Conservation (phyloP, 2,329 filamentous ascomycete species). For the Cadophora sp. region DNA sequence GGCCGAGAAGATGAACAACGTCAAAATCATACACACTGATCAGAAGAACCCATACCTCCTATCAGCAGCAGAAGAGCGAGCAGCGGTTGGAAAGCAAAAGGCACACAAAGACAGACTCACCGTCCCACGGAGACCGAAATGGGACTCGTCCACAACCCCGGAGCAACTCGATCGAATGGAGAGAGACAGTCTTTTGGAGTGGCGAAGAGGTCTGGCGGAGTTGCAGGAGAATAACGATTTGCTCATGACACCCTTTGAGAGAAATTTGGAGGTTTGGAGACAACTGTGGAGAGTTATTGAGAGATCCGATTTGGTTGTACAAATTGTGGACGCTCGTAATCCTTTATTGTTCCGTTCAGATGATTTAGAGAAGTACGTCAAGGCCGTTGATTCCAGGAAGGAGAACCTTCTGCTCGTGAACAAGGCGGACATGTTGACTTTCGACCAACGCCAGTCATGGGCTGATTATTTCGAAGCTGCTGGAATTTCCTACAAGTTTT, state of each 20-base stretch:
- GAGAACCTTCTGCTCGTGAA: slow-evolving; percentile 93
- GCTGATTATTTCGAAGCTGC: slow-evolving; percentile 83
- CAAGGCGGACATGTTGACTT: slow-evolving; percentile 99
- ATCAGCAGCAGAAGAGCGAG: slow-evolving; percentile 82
- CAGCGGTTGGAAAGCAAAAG: slow-evolving; percentile 79
- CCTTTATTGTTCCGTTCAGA: slow-evolving; percentile 93
- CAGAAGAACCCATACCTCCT: slow-evolving; percentile 95
- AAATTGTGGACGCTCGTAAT: slow-evolving; percentile 97
- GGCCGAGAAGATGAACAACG: slow-evolving; percentile 97
- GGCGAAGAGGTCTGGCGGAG: slow-evolving; percentile 90
- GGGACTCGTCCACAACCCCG: slow-evolving; percentile 86
- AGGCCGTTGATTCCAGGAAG: slow-evolving; percentile 87
- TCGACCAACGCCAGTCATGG: slow-evolving; percentile 82
- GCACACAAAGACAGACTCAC: slow-evolving; percentile 81
- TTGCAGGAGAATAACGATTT: slow-evolving; percentile 93
- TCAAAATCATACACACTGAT: slow-evolving; percentile 97
- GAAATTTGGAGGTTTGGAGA: slow-evolving; percentile 97
- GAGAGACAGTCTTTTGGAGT: slow-evolving; percentile 81
- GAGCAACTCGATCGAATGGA: slow-evolving; percentile 81
- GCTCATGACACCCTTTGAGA: slow-evolving; percentile 96
- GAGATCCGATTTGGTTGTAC: slow-evolving; percentile 91
- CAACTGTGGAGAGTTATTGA: slow-evolving; percentile 99
- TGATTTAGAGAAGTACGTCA: slow-evolving; percentile 92
- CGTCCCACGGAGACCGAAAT: slow-evolving; percentile 86
- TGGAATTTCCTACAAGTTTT: slow-evolving; percentile 91